Base-by-base conservation (phyloP, 345 rosid genomes). In the Gossypium australe region DNA sequence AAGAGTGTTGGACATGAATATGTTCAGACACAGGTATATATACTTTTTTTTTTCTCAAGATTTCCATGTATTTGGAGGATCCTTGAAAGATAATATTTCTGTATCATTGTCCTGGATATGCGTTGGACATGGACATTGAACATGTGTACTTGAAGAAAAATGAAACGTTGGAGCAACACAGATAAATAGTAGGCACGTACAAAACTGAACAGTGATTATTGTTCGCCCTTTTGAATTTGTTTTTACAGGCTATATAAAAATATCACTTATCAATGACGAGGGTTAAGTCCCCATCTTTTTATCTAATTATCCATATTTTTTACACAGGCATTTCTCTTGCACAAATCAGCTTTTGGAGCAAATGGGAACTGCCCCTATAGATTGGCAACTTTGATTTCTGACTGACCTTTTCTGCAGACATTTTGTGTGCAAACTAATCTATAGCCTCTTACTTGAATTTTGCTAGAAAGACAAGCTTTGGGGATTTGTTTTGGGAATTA, bases 251-350 rank as follows among this genome's bases (percentile, higher is more conserved):
- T 47, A 48, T 47, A 24, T 48, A 14, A 20, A 49, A 20, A 20
- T 45, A 25, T 47, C 73, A 10, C 60, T 69, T 51, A 12, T 5
- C 6, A 24, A 27, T 69, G 73, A 51, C 24, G 2, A 51, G 10
- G 59, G 16, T 69, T 20, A 71, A 11, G 27, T 11, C 74, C 49
- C 20, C 52, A 38, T 56, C 66, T 57, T 58, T 7, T n/a, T 43
- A 17, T 57, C 64, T 45, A 20, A 20, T 12, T 38, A 56, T 71
- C 48, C 14, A 5, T 20, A n/a, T 9, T 27, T 41, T 57, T 29
- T 68, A 70, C 61, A 66, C 89, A 95, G 97, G 85, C 99, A 95
- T 85, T 95, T 95, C 83, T 95, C 99, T 72, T 86, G 64, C 61
- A 84, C 98, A 7, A 95, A 95, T 85, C 80, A 87, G 86, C 87